phyloP scores from a whole-genome alignment of 257 asterid species.

The Lithospermum erythrorhizon region DNA sequence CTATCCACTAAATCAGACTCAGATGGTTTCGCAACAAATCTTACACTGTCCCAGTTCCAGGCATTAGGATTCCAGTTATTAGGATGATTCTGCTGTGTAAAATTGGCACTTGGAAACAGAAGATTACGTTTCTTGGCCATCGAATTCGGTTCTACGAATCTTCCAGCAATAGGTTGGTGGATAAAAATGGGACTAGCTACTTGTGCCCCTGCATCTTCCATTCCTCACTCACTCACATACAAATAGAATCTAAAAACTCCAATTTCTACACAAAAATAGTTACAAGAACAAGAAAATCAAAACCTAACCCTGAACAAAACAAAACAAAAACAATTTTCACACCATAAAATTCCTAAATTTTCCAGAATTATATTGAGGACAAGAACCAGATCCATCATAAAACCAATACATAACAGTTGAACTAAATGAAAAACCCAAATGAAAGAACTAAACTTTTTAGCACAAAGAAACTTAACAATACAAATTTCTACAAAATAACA shows the following conservation, averaged over 20 bases:
- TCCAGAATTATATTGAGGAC: background rate
- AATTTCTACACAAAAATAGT: background rate
- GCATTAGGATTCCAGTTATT: constrained; percentile 50
- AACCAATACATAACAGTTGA: background rate
- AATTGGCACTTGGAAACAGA: constrained; percentile 27
- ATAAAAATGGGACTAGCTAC: constrained; percentile 45
- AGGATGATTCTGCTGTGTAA: constrained; percentile 21
- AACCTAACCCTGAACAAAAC: background rate
- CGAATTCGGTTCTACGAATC: constrained; percentile 30
- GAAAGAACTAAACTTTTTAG: background rate
- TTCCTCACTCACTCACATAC: constrained; percentile 4
- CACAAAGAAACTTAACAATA: background rate
- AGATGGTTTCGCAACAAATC: constrained; percentile 53
- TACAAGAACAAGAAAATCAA: background rate
- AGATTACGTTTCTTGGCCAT: constrained; percentile 49
- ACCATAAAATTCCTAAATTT: background rate
- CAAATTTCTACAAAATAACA: background rate
- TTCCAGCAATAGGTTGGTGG: constrained; percentile 34
- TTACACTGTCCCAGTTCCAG: constrained; percentile 76
- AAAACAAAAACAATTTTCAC: no score
- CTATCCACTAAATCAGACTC: constrained; percentile 21
- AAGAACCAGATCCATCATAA: background rate
- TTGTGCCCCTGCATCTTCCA: constrained; percentile 58
- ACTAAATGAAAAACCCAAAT: background rate
- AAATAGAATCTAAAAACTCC: background rate